A percentile compares a stretch with the other conserved stretches of the same genome.
phyloP scores from a whole-genome alignment of 83 land plant species.

The Picea engelmannii region DNA sequence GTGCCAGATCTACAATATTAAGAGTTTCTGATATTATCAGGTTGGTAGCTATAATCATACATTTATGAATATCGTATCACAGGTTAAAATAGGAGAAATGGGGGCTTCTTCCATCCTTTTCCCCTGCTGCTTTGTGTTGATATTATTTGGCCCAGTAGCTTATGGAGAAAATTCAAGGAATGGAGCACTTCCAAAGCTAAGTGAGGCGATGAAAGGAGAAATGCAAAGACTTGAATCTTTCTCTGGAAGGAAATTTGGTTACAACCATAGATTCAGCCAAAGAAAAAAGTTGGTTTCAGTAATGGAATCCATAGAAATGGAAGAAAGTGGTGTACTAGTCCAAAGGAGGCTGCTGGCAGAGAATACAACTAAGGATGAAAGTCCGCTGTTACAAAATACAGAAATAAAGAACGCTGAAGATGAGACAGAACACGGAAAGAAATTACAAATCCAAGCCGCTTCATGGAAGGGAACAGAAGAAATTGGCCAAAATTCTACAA shows the following conservation, averaged over 20 bases:
- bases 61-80: background rate
- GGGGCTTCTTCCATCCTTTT: background rate
- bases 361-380: background rate
- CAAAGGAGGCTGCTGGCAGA: background rate
- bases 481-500: background rate
- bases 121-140: background rate
- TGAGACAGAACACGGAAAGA: no score
- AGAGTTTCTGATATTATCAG: background rate
- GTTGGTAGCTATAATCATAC: background rate
- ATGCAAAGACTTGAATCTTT: background rate
- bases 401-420: no score
- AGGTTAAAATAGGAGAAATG: slow-evolving; percentile 1
- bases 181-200: background rate
- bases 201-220: background rate
- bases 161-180: background rate
- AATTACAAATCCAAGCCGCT: no score
- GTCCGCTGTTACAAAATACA: background rate
- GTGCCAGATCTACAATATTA: background rate
- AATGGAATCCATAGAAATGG: background rate
- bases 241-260: background rate
- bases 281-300: background rate
- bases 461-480: background rate
- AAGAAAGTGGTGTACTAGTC: background rate
- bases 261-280: background rate
- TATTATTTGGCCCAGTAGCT: background rate